These are phyloP conservation scores for Citrus unshiu DNA, from an alignment of 345 rosid genomes.

Conservation along the genomic window DNA sequence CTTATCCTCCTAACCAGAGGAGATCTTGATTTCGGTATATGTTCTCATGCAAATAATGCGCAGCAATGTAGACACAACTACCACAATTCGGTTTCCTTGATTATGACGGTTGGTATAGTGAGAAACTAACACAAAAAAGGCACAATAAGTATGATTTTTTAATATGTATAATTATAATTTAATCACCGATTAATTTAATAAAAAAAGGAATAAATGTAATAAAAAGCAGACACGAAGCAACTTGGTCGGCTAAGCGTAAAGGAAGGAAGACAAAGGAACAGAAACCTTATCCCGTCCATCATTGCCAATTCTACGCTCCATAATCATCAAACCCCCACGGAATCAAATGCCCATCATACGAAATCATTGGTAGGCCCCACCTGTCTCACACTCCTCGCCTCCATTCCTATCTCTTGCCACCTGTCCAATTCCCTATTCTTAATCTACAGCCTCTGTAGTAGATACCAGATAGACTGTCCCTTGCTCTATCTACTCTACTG, in stretches of 20 bases:
- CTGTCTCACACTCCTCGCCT: slow-evolving; percentile 7
- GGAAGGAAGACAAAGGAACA: neutral
- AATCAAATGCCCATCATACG: slow-evolving; percentile 52
- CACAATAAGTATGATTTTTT: neutral
- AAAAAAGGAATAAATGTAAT: neutral
- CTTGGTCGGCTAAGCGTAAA: slow-evolving; percentile 21
- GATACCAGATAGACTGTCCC: neutral
- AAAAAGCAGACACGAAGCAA: slow-evolving; percentile 1
- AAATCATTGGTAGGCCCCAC: slow-evolving; percentile 56
- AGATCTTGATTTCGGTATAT: neutral
- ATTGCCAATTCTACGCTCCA: slow-evolving; percentile 50
- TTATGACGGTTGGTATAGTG: slow-evolving; percentile 1
- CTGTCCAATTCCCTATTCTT: slow-evolving; percentile 6
- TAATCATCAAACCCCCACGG: slow-evolving; percentile 43
- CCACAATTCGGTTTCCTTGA: slow-evolving; percentile 8
- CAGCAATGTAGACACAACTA: neutral
- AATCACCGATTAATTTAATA: neutral
- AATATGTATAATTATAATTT: neutral
- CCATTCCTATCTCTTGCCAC: slow-evolving; percentile 1
- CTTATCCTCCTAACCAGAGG: neutral
- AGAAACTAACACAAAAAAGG: neutral
- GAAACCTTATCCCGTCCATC: slow-evolving; percentile 17
- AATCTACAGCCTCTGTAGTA: neutral
- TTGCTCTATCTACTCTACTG: neutral
- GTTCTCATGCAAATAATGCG: neutral